These are phyloP conservation scores for Umbellularia californica DNA, from an alignment of 164 flowering plant genomes.

Conservation along the genomic window DNA sequence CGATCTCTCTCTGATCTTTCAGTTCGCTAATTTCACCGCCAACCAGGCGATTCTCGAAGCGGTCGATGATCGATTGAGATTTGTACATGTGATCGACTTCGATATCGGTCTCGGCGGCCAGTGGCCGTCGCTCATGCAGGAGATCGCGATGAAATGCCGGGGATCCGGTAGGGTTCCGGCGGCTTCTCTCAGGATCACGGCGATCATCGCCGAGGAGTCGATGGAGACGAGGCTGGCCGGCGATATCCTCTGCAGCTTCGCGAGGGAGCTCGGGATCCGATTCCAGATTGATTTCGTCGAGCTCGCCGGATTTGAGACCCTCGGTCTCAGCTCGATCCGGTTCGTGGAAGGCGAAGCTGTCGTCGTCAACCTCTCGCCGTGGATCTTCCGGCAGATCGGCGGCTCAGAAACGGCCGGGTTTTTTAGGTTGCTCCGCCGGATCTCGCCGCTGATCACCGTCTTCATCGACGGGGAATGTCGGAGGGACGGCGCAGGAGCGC, in stretches of 20 bases:
- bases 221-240: conserved; percentile 47
- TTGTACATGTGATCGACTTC: conserved; percentile 71
- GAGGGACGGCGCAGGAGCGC: conserved; percentile 12
- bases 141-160: conserved; percentile 46
- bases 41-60: conserved; percentile 87
- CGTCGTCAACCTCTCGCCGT: conserved; percentile 56
- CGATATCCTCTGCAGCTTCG: conserved; percentile 67
- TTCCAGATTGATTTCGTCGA: conserved; percentile 60
- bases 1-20: conserved; percentile 61
- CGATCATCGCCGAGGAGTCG: conserved; percentile 55
- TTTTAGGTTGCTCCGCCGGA: conserved; percentile 43
- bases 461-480: conserved; percentile 61
- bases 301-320: conserved; percentile 15
- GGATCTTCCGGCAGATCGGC: conserved; percentile 43
- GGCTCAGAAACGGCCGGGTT: conserved; percentile 25
- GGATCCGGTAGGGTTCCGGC: conserved; percentile 8
- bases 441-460: conserved; percentile 51
- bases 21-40: conserved; percentile 79
- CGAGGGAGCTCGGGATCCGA: conserved; percentile 52
- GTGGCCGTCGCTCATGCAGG: conserved; percentile 82
- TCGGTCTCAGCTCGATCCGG: conserved; percentile 42
- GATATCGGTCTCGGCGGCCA: conserved; percentile 84
- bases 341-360: conserved; percentile 55
- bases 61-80: conserved; percentile 32
- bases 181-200: conserved; percentile 54